Base-by-base conservation (phyloP, 345 rosid species). In the Pistacia atlantica region DNA sequence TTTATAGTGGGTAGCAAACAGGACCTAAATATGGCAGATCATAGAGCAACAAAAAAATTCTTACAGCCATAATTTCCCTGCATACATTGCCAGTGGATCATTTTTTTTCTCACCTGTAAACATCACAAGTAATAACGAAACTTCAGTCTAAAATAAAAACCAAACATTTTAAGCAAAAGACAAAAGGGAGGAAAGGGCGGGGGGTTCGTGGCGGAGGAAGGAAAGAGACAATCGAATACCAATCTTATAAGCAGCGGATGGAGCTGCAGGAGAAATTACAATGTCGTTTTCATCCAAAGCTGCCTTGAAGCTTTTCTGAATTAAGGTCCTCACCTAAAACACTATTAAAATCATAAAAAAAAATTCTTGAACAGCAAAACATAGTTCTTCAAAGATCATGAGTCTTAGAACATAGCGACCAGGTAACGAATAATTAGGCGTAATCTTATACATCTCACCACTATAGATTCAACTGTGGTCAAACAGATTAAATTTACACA, bases 11-110 rank as follows among this genome's bases (percentile, higher is more conserved):
- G 25, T 35, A 38, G n/a, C 25, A 69, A 52, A 69, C 14, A 11
- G 60, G 33, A 33, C 37, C 52, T 51, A 51, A 67, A 54, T 17
- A 42, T 14, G 4, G 42, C 46, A 71, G 16, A 60, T 52, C 10
- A 57, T 45, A 14, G 14, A 22, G 65, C 51, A 28, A n/a, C 37
- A 31, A 5, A 69, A 33, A 74, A 8, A 78, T 72, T 67, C 83
- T 84, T 83, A 95, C 99, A 9, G 98, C 93, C 98, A 91, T 95
- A 63, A 91, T 88, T 95, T 96, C 6, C 99, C 99, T 6, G 96
- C 94, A 80, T 93, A 95, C 99, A 93, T 93, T 51, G 98, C 93
- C 80, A 95, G 78, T 57, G 97, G 98, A 86, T 95, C 97, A 49
- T 91, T 77, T 75, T 84, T 95, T 97, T 95, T 95, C 80, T 93